Evolutionary conservation across 164 flowering plant genomes (phyloP).

Genomic region (Nelumbo lutea): DNA sequence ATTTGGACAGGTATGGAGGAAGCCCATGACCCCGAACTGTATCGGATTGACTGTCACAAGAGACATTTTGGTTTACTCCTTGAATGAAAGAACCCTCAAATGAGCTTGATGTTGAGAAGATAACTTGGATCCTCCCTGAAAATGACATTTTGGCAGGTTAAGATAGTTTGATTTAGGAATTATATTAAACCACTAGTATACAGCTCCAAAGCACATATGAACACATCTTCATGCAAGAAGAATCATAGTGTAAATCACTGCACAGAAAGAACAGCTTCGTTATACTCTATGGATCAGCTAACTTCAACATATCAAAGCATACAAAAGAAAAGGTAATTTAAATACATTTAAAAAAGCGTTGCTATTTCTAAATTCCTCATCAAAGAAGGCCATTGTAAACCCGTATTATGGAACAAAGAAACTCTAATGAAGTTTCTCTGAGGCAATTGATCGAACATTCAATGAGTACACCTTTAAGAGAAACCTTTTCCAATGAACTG

Average conservation of each 20-base stretch:
- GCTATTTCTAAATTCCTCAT: no score
- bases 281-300: no score
- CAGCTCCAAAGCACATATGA: no score
- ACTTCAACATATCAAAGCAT: background rate
- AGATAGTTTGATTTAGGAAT: slow-evolving; percentile 4
- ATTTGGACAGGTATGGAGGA: slow-evolving; percentile 25
- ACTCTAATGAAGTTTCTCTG: background rate
- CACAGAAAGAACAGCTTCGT: no score
- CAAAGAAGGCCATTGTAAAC: background rate
- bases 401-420: background rate
- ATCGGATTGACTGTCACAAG: slow-evolving; percentile 19
- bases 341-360: background rate
- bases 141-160: background rate
- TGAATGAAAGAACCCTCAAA: background rate
- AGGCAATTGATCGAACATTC: background rate
- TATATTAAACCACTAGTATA: background rate
- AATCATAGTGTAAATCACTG: no score
- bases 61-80: slow-evolving; percentile 9
- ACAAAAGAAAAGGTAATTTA: background rate
- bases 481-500: background rate
- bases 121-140: background rate
- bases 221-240: no score
- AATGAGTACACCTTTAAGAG: background rate
- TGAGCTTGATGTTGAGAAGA: background rate
- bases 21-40: slow-evolving; percentile 24